Evolutionary conservation across 2,329 filamentous ascomycete genomes (phyloP).

Genomic region (Xylariaceae sp.): DNA sequence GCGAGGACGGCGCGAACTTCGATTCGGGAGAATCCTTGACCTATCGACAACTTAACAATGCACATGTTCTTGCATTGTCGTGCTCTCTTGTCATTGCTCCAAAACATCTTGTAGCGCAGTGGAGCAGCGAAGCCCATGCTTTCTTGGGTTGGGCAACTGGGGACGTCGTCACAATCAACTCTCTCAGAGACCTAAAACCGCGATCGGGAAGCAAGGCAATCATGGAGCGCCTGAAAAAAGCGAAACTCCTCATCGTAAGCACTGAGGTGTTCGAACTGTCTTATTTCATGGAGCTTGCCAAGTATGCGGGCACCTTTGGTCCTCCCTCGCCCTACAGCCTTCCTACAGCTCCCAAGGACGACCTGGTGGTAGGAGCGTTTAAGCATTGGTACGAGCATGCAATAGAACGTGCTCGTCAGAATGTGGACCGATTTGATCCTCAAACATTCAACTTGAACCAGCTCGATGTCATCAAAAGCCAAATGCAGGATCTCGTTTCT

Average conservation of each 20-base stretch:
- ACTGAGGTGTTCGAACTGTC: slow-evolving; percentile 23
- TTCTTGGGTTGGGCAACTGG: slow-evolving; percentile 31
- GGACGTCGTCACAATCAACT: slow-evolving; percentile 28
- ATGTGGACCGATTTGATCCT: slow-evolving; percentile 12
- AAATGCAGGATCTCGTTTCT: not conserved
- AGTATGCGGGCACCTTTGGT: slow-evolving; percentile 15
- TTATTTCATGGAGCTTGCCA: slow-evolving; percentile 21
- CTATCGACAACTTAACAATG: slow-evolving; percentile 5
- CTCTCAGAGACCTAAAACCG: not conserved
- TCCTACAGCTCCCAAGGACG: too few species aligned
- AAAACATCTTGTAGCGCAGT: slow-evolving; percentile 39
- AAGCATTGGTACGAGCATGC: slow-evolving; percentile 26
- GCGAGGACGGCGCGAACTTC: slow-evolving; percentile 12
- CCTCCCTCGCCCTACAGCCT: not conserved
- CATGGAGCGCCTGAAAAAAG: slow-evolving; percentile 22
- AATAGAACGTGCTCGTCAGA: slow-evolving; percentile 6
- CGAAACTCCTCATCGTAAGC: slow-evolving; percentile 40
- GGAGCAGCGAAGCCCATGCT: slow-evolving; percentile 32
- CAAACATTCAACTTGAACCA: slow-evolving; percentile 2
- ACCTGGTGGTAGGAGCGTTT: slow-evolving; percentile 13
- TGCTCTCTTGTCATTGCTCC: slow-evolving; percentile 42
- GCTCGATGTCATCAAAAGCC: slow-evolving; percentile 6
- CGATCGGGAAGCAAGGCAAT: slow-evolving; percentile 9
- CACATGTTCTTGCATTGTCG: slow-evolving; percentile 28
- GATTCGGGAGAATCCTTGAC: slow-evolving; percentile 22